Evolutionary conservation across 176 grass and related monocot genomes (phyloP).

Genomic region (Saccharum officinarum): DNA sequence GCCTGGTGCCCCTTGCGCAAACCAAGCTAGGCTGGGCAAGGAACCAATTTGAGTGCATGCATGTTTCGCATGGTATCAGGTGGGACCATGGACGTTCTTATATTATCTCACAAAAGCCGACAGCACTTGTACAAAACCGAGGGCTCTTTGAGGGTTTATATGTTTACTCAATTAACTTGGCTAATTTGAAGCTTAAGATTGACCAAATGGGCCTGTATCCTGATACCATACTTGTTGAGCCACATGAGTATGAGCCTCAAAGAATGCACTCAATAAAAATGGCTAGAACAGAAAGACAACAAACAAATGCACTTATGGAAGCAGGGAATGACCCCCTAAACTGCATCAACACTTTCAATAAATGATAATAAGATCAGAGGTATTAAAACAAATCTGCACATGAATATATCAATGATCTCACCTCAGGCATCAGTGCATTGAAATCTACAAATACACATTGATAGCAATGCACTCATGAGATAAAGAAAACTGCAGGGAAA

Average conservation of each 20-base stretch:
- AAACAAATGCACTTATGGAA: neutral
- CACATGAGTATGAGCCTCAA: neutral
- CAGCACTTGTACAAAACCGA: neutral
- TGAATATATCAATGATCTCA: neutral
- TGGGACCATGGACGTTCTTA: neutral
- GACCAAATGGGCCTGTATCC: neutral
- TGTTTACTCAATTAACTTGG: neutral
- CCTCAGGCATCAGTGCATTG: neutral
- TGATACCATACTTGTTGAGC: neutral
- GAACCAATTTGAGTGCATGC: neutral
- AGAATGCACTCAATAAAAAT: neutral
- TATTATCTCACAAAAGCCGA: neutral
- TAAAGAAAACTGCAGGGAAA: slow-evolving; percentile 25
- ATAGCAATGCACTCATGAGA: neutral
- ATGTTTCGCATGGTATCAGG: neutral
- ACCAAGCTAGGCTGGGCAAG: neutral
- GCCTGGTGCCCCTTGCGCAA: neutral
- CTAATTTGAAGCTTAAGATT: slow-evolving; percentile 10
- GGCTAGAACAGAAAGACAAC: neutral
- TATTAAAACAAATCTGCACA: neutral
- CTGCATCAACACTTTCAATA: neutral
- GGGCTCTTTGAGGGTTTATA: neutral
- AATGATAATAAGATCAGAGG: neutral
- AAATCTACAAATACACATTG: slow-evolving; percentile 14
- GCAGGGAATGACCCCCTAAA: neutral